These are phyloP conservation scores for Ceratobasidium sp. DNA, from an alignment of 1,284 basidiomycete genomes.

Conservation along the genomic window DNA sequence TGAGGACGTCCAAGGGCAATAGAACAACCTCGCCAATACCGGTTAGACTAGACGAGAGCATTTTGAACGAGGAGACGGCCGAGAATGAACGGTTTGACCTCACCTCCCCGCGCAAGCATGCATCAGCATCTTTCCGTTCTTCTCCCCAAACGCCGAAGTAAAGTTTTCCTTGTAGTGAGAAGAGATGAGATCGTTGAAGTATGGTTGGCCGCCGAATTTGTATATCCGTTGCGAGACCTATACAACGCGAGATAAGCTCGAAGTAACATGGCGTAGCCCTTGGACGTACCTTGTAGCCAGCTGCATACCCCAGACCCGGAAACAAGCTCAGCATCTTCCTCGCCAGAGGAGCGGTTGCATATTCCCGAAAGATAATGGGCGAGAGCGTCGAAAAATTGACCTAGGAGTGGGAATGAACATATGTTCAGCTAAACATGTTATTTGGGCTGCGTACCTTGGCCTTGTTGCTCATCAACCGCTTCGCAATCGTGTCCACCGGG, in stretches of 20 bases:
- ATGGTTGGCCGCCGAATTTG: constrained; percentile 99
- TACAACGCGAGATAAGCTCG: not conserved
- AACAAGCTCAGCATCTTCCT: constrained; percentile 91
- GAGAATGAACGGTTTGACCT: constrained; percentile 51
- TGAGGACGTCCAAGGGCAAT: constrained; percentile 94
- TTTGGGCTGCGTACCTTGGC: constrained; percentile 65
- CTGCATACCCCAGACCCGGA: constrained; percentile 97
- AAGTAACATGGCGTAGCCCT: not conserved
- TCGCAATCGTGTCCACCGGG: constrained; percentile 95
- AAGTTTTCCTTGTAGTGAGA: constrained; percentile 82
- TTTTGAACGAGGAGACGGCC: not conserved
- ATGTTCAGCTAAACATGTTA: too few relatives aligned
- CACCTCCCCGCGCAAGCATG: constrained; percentile 94
- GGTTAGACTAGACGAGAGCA: constrained; percentile 71
- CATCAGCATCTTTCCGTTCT: constrained; percentile 96
- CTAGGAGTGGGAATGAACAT: constrained; percentile 56
- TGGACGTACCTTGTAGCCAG: constrained; percentile 83
- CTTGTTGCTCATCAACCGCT: constrained; percentile 98
- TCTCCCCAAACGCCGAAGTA: constrained; percentile 90
- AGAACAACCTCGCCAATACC: constrained; percentile 98
- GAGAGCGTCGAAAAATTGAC: constrained; percentile 74
- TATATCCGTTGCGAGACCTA: constrained; percentile 88
- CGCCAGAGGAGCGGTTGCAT: constrained; percentile 76
- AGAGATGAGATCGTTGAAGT: constrained; percentile 93
- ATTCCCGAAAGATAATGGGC: constrained; percentile 88